These are phyloP conservation scores for Dimargaris xerosporica DNA, from an alignment of 192 early-diverging fungal genomes.

Conservation along the genomic window DNA sequence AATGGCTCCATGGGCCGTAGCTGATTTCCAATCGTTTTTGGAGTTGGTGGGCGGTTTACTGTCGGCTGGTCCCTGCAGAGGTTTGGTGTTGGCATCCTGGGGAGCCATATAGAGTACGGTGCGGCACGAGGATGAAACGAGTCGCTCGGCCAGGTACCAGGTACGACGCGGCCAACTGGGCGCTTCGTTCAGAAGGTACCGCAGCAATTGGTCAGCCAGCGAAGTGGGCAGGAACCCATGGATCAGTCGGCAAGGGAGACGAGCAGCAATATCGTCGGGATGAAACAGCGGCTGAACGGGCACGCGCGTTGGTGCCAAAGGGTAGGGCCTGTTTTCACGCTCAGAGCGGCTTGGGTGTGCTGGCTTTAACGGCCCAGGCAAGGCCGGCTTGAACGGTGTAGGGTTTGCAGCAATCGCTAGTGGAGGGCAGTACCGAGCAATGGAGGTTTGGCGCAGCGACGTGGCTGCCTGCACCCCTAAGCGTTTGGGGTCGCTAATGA, in stretches of 20 bases:
- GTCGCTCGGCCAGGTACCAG: slow-evolving; percentile 9
- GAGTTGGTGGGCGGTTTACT: not conserved
- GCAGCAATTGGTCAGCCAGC: slow-evolving; percentile 4
- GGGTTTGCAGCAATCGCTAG: not conserved
- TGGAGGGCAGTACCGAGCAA: not conserved
- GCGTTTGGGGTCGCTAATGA: not conserved
- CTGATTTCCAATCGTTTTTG: not conserved
- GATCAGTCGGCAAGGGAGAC: slow-evolving; percentile 3
- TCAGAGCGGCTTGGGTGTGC: not conserved
- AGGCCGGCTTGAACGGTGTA: not conserved
- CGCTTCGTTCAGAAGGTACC: not conserved
- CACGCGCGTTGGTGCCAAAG: not conserved
- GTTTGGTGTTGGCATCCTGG: too few relatives aligned
- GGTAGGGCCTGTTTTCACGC: not conserved
- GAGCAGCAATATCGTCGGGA: slow-evolving; percentile 2
- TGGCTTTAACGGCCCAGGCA: not conserved
- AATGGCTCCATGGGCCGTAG: not conserved
- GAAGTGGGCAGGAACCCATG: slow-evolving; percentile 1
- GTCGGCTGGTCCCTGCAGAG: too few relatives aligned
- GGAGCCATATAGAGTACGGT: not conserved
- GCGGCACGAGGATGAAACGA: not conserved
- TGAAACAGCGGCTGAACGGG: not conserved
- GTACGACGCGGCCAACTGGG: not conserved
- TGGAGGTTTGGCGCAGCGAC: not conserved
- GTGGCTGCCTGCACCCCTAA: not conserved